Base-by-base conservation (phyloP, 164 flowering plant genomes). In the Buxus sempervirens region DNA sequence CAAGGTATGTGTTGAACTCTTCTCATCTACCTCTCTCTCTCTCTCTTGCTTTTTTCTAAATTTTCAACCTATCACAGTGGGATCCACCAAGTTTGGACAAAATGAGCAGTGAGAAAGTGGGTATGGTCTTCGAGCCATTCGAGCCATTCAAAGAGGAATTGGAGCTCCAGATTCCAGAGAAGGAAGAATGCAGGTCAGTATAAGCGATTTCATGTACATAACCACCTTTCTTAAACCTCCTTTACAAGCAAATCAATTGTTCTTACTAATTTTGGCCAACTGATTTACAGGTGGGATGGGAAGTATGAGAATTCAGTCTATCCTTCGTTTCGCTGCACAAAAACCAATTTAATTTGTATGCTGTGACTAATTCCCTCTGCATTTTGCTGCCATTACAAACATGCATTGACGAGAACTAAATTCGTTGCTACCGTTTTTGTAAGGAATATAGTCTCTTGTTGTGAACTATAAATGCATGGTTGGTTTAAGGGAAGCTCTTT, bases 151-250 rank as follows among this genome's bases (percentile, higher is more conserved):
- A 77, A 42, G 85, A 87, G 54, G 82, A 85, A 42, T 62, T 86
- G 58, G 97, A 91, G 72, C 93, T 91, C 70, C 87, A 81, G 19
- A 76, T 91, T 75, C 91, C 97, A 19, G 81, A 76, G 10, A 75
- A 71, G 32, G 89, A 83, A 68, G 87, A 80, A 59, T 73, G 65
- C 85, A 86, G 96, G 96, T 91, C 28, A 57, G 75, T 67, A 9
- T 23, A 7, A 38, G 9, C 16, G 53, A 28, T 49, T 51, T 41
- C 9, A 19, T 16, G 63, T 58, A n/a, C 16, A 16, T 58, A 16
- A 9, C 9, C 18, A 45, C 5, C 51, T 45, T 45, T 41, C 15
- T 38, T 56, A 1, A 64, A 20, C 19, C 25, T 21, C 32, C 15
- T 28, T 22, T 9, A 9, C 12, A 45, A 10, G 53, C 12, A 45